Conservation (phyloP, 148 eudicot genomes). For the Fagopyrum homotropicum region DNA sequence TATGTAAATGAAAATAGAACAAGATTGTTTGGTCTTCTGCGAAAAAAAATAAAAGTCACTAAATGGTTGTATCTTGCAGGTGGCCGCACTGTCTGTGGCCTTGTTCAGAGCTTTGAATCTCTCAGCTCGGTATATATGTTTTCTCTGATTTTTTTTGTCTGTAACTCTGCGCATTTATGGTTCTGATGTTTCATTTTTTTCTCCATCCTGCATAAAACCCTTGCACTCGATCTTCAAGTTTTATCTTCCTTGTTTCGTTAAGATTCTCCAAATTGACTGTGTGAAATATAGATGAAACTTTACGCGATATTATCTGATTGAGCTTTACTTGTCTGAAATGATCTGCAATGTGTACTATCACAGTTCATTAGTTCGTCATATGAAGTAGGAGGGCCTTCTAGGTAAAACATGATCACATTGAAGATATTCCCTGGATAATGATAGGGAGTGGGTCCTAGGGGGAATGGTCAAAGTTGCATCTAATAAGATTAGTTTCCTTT, state of each 20-base stretch:
- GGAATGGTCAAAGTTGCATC: not conserved
- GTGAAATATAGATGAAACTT: not conserved
- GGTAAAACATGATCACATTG: not conserved
- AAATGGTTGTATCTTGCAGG: slow-evolving; percentile 34
- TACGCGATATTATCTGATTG: not conserved
- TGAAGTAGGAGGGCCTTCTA: not conserved
- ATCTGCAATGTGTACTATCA: not conserved
- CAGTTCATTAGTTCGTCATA: not conserved
- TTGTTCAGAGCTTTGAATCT: slow-evolving; percentile 82
- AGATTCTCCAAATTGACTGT: not conserved
- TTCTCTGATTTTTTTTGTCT: not conserved
- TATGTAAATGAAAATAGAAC: not conserved
- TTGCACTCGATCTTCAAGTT: not conserved
- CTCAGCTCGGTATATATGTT: slow-evolving; percentile 54
- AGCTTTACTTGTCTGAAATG: not conserved
- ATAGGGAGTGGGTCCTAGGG: not conserved
- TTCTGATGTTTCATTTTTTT: not conserved
- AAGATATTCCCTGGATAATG: not conserved
- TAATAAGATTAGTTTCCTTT: not conserved
- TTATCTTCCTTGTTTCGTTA: not conserved
- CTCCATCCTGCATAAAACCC: not conserved
- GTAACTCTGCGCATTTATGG: not conserved
- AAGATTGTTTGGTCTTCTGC: not conserved
- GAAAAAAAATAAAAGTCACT: not conserved
- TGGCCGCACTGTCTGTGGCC: slow-evolving; percentile 84